Base-by-base conservation (phyloP, 805 yeast genomes). In the Torulaspora indica region DNA sequence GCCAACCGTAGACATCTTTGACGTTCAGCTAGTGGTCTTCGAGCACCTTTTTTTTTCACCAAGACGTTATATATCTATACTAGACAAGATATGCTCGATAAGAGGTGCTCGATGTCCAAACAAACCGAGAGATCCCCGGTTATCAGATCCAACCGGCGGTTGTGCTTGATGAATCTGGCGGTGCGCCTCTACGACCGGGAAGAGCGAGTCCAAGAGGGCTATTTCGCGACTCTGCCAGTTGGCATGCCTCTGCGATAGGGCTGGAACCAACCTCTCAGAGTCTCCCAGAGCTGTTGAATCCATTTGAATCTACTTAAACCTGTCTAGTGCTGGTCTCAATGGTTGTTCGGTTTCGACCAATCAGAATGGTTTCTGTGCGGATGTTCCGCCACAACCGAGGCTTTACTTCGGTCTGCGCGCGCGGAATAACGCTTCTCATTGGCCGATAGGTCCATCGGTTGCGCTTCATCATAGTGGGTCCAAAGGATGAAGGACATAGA, bases 371-470 rank as follows among this genome's bases (percentile, higher is more conserved):
- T 18, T 28, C 28, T 18, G 27, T 8, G 24, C 5, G 22, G 5
- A 20, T 4, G 5, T 5, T 17, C 27, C 38, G 44, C 45, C 45
- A 36, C 31, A 41, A 29, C 24, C 29, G 45, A 35, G 45, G 35
- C 36, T 20, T 10, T 15, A 2, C 22, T 20, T 20, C 5, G 22
- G 5, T 5, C 22, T 4, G 22, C 9, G 8, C 1, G 15, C 30
- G 12, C 23, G 8, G 15, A 8, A 18, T 14, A 22, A 13, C 28
- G 28, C 10, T 27, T 37, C 13, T 17, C n/a, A 37, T 37, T 14
- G 40, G 40, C 22, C 44, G 39, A 15, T 34, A 39, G n/a, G 5
- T 17, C 38, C 43, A 33, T 32, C 39, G 39, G 44, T 27, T 28
- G 5, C 22, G 22, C 5, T 20, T 20, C 5, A 20, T 20, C 22